Evolutionary conservation across 1,284 basidiomycete species (phyloP).

Genomic region (Fistulinella staudtii): DNA sequence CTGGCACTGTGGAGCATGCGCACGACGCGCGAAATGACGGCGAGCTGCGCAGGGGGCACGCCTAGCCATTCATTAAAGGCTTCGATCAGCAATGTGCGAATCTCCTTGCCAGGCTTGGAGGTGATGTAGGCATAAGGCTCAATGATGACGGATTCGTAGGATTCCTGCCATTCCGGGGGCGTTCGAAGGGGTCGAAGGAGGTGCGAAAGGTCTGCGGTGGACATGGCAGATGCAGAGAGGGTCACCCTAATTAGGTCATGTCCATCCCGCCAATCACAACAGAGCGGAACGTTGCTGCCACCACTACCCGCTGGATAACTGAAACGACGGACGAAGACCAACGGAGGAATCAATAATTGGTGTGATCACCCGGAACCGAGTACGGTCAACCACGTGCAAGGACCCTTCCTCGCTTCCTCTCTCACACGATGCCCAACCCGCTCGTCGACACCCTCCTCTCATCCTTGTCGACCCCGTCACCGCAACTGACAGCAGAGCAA

Average conservation of each 20-base stretch:
- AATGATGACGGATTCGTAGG: conserved; percentile 50
- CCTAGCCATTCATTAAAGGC: conserved; percentile 94
- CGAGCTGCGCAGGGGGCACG: conserved; percentile 71
- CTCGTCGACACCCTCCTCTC: conserved; percentile 24
- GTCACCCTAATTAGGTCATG: background rate
- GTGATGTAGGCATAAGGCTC: conserved; percentile 91
- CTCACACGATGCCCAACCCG: conserved; percentile 23
- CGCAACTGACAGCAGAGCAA: conserved; percentile 12
- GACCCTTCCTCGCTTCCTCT: too few relatives aligned
- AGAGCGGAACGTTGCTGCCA: too few relatives aligned
- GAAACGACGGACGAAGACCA: too few relatives aligned
- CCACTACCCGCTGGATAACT: too few relatives aligned
- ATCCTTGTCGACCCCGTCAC: conserved; percentile 12
- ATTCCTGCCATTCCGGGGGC: conserved; percentile 22
- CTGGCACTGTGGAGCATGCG: conserved; percentile 95
- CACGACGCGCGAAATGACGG: conserved; percentile 76
- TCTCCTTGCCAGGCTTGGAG: conserved; percentile 89
- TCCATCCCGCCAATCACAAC: too few relatives aligned
- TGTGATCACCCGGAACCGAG: too few relatives aligned
- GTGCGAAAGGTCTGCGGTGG: conserved; percentile 13
- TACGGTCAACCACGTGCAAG: too few relatives aligned
- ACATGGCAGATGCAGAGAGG: conserved; percentile 13
- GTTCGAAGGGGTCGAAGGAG: conserved; percentile 23
- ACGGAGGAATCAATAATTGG: too few relatives aligned
- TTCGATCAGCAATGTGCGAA: conserved; percentile 84